Evolutionary conservation across 202 grass and related monocot genomes (phyloP), one percentile per base, ranked within the genome.

Genomic region (Tripidium arundinaceum): DNA sequence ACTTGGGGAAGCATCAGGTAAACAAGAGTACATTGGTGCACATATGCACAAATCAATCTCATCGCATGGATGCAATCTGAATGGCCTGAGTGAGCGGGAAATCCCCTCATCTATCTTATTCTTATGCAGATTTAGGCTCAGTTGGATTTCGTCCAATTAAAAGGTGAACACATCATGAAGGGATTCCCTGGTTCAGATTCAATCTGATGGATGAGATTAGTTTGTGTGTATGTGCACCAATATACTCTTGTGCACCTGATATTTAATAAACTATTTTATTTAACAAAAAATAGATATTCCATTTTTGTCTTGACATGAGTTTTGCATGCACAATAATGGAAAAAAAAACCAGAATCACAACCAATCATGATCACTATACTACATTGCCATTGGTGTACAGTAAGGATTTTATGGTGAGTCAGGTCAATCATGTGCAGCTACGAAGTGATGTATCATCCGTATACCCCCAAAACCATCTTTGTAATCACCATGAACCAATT

Each of bases 161-260:
- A 43, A 43, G 21, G 12, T 15, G 58, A 60, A 64, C 1, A n/a
- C 6, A 8, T 5, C 49, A 52, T 52, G 6, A 68, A 38, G 65
- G 11, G 21, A 68, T 22, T 67, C 10, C 65, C 60, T 67, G 33
- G 19, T 67, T 68, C 36, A 65, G 31, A 65, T 25, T 25, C 11
- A 11, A 13, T 68, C 11, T 41, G n/a, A 68, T 14, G 21, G 65
- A 25, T 68, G 37, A 25, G 37, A 39, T 68, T 68, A 68, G 8
- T 41, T 68, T 40, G 37, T 68, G n/a, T 15, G 6, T 65, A 40
- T 39, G 65, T 68, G 65, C 65, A 68, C 52, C 19, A 57, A 57
- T 57, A 57, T 57, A 57, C n/a, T 57, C n/a, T n/a, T 66, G 64
- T 67, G 36, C 36, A 68, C 37, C 65, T 42, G 38, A 68, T 68